These are phyloP conservation scores for Dillenia suffruticosa DNA, from an alignment of 164 flowering plant genomes.

Conservation along the genomic window DNA sequence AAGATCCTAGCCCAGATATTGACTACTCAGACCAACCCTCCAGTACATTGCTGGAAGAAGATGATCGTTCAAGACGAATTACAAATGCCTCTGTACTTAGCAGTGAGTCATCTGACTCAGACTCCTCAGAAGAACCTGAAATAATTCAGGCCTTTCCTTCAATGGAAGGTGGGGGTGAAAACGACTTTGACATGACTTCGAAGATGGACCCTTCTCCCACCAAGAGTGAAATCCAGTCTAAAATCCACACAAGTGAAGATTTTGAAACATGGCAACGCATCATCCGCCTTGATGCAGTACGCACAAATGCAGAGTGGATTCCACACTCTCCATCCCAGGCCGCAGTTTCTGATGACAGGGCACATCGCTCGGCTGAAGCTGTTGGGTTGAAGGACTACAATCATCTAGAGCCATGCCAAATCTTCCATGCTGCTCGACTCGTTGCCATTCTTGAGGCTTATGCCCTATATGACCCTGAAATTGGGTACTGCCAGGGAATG, in stretches of 20 bases:
- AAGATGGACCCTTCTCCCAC: slow-evolving; percentile 26
- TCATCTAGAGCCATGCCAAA: slow-evolving; percentile 70
- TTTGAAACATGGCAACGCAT: slow-evolving; percentile 92
- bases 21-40: slow-evolving; percentile 29
- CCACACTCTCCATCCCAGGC: slow-evolving; percentile 65
- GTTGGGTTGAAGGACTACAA: slow-evolving; percentile 84
- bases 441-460: slow-evolving; percentile 97
- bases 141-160: slow-evolving; percentile 23
- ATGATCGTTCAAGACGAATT: slow-evolving; percentile 26
- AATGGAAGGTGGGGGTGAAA: slow-evolving; percentile 27
- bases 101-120: slow-evolving; percentile 58
- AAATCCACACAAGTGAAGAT: slow-evolving; percentile 44
- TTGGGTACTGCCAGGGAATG: slow-evolving; percentile 99
- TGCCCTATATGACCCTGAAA: slow-evolving; percentile 83
- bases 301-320: slow-evolving; percentile 83
- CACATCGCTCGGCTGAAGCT: slow-evolving; percentile 60
- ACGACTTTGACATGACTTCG: slow-evolving; percentile 13
- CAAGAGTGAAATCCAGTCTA: slow-evolving; percentile 19
- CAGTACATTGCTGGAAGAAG: slow-evolving; percentile 24
- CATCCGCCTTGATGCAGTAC: slow-evolving; percentile 87
- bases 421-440: slow-evolving; percentile 90
- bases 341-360: slow-evolving; percentile 56
- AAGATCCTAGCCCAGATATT: slow-evolving; percentile 37
- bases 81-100: slow-evolving; percentile 24
- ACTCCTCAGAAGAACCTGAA: slow-evolving; percentile 48